Evolutionary conservation across 768 basidiomycete species (phyloP), one percentile per base, ranked within the genome.

Genomic region (Trametes coccinea): DNA sequence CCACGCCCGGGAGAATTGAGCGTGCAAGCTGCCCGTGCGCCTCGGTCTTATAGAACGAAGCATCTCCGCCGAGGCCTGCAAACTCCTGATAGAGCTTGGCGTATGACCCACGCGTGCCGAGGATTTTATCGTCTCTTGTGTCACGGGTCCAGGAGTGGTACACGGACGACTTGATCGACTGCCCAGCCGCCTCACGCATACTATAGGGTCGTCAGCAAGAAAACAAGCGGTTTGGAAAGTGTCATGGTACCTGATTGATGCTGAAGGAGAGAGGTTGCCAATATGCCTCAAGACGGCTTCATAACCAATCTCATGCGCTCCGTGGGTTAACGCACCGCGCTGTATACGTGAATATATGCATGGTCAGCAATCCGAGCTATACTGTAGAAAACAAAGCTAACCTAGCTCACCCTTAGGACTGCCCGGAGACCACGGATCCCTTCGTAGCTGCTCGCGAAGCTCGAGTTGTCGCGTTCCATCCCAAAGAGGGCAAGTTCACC

Each of bases 61-160:
- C 88, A 68, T 92, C 89, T 0, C 94, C 93, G 6, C 91, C 90
- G 6, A 95, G 74, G 1, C 93, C 93, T 0, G 93, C 92, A 50
- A 89, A 75, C 73, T 89, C 88, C 60, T 87, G 85, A 53, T 76
- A 82, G 11, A 89, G 53, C 65, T 88, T 90, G 30, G 82, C 70
- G 67, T 87, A 85, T 5, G 79, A 73, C 0, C 94, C 93, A 3
- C 77, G 69, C 1, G 88, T 85, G 3, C 85, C 85, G 29, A 81
- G 75, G 58, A 90, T 82, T 14, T 75, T 74, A 71, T 90, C 87
- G 69, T 94, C 86, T 7, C 94, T 82, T 3, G 87, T 90, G 73
- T 98, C 93, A 14, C 82, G 76, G 2, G 82, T 77, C 74, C 84
- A 93, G 0, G 85, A 85, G 69, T 98, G 92, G 11, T 87, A 88